Conservation (phyloP, 2,329 filamentous ascomycete species). For the Phoma herbarum region DNA sequence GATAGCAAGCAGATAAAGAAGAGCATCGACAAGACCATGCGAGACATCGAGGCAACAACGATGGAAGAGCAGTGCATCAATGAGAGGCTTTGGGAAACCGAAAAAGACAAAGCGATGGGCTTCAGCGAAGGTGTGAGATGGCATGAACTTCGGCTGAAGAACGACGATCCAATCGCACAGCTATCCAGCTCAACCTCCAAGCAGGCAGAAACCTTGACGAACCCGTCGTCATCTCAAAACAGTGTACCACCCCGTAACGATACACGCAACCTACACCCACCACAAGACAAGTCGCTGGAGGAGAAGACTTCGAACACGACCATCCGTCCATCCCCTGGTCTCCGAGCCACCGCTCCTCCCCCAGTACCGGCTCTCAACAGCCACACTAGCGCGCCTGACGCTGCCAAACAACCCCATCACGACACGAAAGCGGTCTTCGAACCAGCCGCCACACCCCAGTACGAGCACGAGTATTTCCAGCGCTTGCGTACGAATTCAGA, state of each 20-base stretch:
- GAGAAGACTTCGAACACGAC: constrained; percentile 45
- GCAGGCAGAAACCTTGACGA: background rate
- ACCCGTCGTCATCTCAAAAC: too few relatives aligned
- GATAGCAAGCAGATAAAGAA: constrained; percentile 40
- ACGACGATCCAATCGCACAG: background rate
- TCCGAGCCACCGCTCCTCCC: constrained; percentile 26
- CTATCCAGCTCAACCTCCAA: background rate
- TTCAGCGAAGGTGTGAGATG: constrained; percentile 31
- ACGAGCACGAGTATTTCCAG: constrained; percentile 22
- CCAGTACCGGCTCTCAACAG: constrained; percentile 8
- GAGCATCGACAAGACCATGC: constrained; percentile 37
- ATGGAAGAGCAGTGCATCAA: constrained; percentile 34
- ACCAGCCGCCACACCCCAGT: constrained; percentile 14
- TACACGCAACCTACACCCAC: background rate
- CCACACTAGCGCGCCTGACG: background rate
- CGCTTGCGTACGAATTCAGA: constrained; percentile 14
- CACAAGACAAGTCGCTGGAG: constrained; percentile 35
- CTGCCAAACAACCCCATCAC: constrained; percentile 11
- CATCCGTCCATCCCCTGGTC: constrained; percentile 39
- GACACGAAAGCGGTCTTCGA: constrained; percentile 20
- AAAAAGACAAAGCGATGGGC: constrained; percentile 28
- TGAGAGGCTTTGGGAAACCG: constrained; percentile 39
- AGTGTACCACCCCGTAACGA: background rate
- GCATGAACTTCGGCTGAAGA: constrained; percentile 21
- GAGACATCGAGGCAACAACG: constrained; percentile 22